Conservation (phyloP, 495 filamentous ascomycete species). For the Beverwykella pulmonaria region DNA sequence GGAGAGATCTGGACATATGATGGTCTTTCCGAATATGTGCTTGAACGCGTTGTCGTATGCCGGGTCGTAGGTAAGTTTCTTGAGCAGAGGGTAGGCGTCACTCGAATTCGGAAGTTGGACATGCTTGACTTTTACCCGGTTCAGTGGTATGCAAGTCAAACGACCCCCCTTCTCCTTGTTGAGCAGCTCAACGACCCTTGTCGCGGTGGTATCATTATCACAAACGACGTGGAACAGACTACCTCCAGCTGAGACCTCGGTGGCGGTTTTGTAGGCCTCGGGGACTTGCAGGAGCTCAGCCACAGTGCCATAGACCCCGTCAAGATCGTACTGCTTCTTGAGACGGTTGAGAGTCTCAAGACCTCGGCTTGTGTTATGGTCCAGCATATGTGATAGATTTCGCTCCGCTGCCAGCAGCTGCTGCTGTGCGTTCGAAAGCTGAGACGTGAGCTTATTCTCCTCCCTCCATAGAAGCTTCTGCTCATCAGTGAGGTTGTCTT, state of each 20-base stretch:
- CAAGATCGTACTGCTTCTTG: conserved; percentile 72
- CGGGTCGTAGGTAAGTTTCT: conserved; percentile 78
- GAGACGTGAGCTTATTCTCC: conserved; percentile 79
- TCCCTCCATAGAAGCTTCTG: conserved; percentile 89
- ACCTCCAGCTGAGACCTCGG: conserved; percentile 89
- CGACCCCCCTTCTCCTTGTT: conserved; percentile 80
- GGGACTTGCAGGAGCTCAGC: conserved; percentile 85
- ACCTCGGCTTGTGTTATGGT: conserved; percentile 79
- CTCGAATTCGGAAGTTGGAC: conserved; percentile 79
- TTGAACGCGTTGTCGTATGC: conserved; percentile 82
- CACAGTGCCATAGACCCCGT: conserved; percentile 89
- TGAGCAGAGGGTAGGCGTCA: conserved; percentile 84
- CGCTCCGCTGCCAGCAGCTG: conserved; percentile 78
- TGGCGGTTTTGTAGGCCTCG: conserved; percentile 84
- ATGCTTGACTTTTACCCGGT: conserved; percentile 67
- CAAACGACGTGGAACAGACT: conserved; percentile 97
- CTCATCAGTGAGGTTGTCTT: conserved; percentile 81
- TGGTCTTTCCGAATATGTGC: conserved; percentile 93
- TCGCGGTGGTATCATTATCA: conserved; percentile 87
- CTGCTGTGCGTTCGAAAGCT: conserved; percentile 69
- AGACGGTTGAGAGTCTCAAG: conserved; percentile 79
- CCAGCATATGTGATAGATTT: conserved; percentile 81
- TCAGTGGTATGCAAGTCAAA: conserved; percentile 93
- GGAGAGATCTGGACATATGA: conserved; percentile 86
- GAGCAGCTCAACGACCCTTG: conserved; percentile 74